Conservation (phyloP, 148 eudicot species). For the Camellia sinensis region DNA sequence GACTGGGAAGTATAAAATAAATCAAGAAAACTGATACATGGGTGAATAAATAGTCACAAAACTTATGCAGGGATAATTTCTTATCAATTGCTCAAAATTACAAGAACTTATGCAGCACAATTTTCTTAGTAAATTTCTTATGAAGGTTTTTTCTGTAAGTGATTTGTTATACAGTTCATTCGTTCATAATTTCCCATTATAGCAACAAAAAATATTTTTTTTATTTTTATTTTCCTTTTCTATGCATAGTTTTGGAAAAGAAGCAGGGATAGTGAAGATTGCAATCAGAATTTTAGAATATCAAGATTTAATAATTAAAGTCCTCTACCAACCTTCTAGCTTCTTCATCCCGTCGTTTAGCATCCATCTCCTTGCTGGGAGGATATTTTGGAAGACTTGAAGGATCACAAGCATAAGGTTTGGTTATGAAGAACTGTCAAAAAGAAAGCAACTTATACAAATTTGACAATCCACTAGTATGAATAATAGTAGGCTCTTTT, state of each 20-base stretch:
- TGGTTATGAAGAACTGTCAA: constrained; percentile 67
- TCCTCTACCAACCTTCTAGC: constrained; percentile 55
- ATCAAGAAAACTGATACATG: neutral
- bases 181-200: neutral
- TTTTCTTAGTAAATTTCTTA: too few relatives aligned
- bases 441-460: neutral
- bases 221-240: neutral
- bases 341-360: constrained; percentile 76
- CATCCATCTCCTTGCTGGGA: constrained; percentile 90
- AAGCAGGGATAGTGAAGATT: neutral
- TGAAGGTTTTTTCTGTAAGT: too few relatives aligned
- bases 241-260: neutral
- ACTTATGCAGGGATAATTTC: too few relatives aligned
- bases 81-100: too few relatives aligned
- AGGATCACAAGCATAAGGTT: constrained; percentile 79
- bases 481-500: too few relatives aligned
- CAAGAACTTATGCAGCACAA: too few relatives aligned
- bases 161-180: neutral
- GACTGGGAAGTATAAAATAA: neutral
- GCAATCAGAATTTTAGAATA: neutral
- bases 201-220: neutral
- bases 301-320: neutral
- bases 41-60: neutral
- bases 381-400: constrained; percentile 82
- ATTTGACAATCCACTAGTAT: too few relatives aligned